Base-by-base conservation (phyloP, 192 early-diverging fungal genomes). In the Umbelopsis ramanniana region DNA sequence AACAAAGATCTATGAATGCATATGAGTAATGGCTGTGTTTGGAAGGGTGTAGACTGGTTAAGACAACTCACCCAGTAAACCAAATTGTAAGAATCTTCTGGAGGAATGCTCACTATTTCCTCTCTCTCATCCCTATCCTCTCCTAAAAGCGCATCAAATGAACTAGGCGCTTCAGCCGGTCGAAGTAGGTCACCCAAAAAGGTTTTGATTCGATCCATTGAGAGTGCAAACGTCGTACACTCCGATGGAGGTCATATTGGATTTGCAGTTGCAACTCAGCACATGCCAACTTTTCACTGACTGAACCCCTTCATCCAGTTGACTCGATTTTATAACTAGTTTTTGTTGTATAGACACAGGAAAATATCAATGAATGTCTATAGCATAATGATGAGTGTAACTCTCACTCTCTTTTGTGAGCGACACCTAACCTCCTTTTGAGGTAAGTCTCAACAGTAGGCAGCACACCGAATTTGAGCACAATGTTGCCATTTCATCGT, bases 1-100 rank as follows among this genome's bases (percentile, higher is more conserved):
- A 50, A 90, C 87, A 72, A 92, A 92, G 69, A 91, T 79, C 77
- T 79, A 48, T 8, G 21, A 24, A 52, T 21, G 24, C 19, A 11
- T 17, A 14, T 63, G 26, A 35, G 33, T 50, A 19, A 17, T 21
- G 9, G n/a, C 19, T 15, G 9, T 21, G n/a, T 19, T 50, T n/a
- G 48, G 14, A 29, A 50, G 5, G 3, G n/a, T 21, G 48, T 21
- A 17, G 48, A 5, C 15, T 8, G 4, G 0, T 21, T 15, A 21
- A 50, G 48, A 15, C 11, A 21, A 50, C 48, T 50, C 19, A 63
- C 57, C 54, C 85, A 76, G 73, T 93, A 91, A 7, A 84, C 80
- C 21, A 83, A 46, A n/a, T 70, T 74, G 63, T 77, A 83, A 9
- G 72, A 73, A 52, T 87, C 86, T 22, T 73, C 73, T 21, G 83